Conservation (phyloP, 805 yeast species). For the Metschnikowia noctiluminum region DNA sequence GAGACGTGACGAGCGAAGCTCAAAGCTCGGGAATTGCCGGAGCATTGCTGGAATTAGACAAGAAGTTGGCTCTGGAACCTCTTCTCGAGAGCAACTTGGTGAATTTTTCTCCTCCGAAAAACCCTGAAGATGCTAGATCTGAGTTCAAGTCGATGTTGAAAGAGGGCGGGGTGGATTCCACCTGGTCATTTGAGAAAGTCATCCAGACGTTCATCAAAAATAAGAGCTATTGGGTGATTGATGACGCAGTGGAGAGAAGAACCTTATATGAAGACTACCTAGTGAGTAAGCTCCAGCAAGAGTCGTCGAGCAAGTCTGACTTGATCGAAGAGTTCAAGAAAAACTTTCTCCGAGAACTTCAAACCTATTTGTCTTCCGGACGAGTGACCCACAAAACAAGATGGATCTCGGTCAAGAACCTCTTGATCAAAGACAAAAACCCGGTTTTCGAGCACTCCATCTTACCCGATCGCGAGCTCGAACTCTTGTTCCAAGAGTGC, state of each 20-base stretch:
- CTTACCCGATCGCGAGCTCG: constrained; percentile 55
- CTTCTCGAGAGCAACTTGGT: constrained; percentile 22
- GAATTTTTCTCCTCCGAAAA: constrained; percentile 19
- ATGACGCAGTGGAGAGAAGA: constrained; percentile 59
- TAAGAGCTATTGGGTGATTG: constrained; percentile 64
- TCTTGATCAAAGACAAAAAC: constrained; percentile 54
- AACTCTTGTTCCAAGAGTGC: constrained; percentile 51
- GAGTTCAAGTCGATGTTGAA: constrained; percentile 52
- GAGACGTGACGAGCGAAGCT: neutral
- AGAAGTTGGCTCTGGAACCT: constrained; percentile 21
- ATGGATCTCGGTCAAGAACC: constrained; percentile 57
- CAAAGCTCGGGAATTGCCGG: neutral
- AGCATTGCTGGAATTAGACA: constrained; percentile 17
- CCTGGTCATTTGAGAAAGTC: constrained; percentile 71
- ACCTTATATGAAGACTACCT: constrained; percentile 63
- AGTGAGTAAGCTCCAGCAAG: constrained; percentile 39
- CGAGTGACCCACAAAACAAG: constrained; percentile 55
- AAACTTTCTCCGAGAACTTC: constrained; percentile 50
- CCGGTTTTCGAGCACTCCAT: constrained; percentile 62
- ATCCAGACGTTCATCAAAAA: constrained; percentile 56
- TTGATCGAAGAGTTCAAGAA: constrained; percentile 53
- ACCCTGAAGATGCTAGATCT: constrained; percentile 37
- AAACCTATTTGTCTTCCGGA: constrained; percentile 26
- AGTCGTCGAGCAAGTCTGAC: constrained; percentile 49
- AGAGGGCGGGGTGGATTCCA: constrained; percentile 57